Base-by-base conservation (phyloP, 805 yeast genomes). In the Metschnikowia anglica region DNA sequence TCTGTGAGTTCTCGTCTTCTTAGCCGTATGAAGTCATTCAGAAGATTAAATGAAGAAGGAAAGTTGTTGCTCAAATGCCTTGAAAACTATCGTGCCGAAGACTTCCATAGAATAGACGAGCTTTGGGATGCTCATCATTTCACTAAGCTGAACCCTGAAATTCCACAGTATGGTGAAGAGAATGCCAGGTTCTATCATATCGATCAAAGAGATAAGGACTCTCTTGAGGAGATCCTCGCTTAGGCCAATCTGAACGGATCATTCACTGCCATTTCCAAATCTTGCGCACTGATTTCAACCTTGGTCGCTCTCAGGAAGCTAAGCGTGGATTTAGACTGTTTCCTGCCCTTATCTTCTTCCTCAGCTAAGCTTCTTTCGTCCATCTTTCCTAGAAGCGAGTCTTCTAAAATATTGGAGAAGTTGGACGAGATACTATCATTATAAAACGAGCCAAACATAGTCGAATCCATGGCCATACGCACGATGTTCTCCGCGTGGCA, bases 391-490 rank as follows among this genome's bases (percentile, higher is more conserved):
- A 44, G 35, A 25, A 61, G 48, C 1, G 69, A 62, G 24, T 67
- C 72, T 38, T 65, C 67, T 5, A 55, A 58, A 38, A 60, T 53
- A 36, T 56, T 55, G 16, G 62, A 60, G 48, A 65, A 66, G 15
- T 63, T 64, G 20, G 65, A 61, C 21, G 71, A 65, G 35, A 67
- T 63, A 11, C 70, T 62, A 19, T 62, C 60, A 43, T 65, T 64
- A 36, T 62, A 66, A 6, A 70, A 64, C 1, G 74, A 68, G 1
- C 73, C 72, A 38, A 70, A 56, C 71, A 70, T 65, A 2, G 76
- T 71, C 20, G 76, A 65, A 46, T 71, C 76, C 36, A 71, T 70
- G 4, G 76, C 76, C 75, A 71, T 70, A 17, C 72, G 56, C 63
- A 71, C 58, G 42, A 71, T 71, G 41, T 67, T 68, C 37, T 70